phyloP scores from a whole-genome alignment of 1,139 yeast genomes.

The Protomyces macrosporus region DNA sequence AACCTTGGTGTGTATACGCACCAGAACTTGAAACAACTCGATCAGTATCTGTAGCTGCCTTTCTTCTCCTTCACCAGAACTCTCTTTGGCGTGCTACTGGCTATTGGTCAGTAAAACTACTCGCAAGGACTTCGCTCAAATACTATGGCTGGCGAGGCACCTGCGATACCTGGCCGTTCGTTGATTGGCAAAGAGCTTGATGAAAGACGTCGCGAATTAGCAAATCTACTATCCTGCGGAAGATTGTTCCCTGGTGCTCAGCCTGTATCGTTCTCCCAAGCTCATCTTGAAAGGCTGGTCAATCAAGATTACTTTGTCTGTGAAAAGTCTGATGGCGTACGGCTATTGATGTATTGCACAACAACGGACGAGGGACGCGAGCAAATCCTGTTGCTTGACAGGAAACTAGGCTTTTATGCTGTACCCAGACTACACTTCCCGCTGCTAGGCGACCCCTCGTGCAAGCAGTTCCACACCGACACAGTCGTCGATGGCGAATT shows the following conservation, averaged over 20 bases:
- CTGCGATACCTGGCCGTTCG: constrained; percentile 13
- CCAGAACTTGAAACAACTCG: too few species aligned
- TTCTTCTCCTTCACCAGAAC: too few species aligned
- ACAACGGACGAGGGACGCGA: constrained; percentile 46
- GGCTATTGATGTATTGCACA: constrained; percentile 74
- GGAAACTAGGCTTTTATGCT: constrained; percentile 80
- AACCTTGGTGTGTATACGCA: too few species aligned
- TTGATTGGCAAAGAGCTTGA: constrained; percentile 13
- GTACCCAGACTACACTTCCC: constrained; percentile 80
- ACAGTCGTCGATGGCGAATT: constrained; percentile 91
- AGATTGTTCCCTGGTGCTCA: constrained; percentile 60
- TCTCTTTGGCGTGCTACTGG: too few species aligned
- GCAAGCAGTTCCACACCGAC: constrained; percentile 55
- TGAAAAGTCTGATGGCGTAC: constrained; percentile 90
- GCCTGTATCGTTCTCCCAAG: constrained; percentile 82
- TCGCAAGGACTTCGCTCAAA: too few species aligned
- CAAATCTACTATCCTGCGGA: constrained; percentile 8
- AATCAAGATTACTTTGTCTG: constrained; percentile 69
- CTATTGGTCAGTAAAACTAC: too few species aligned
- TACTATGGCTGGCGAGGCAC: constrained; percentile 14
- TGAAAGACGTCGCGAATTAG: not conserved
- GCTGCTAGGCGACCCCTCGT: constrained; percentile 42
- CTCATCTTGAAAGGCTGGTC: constrained; percentile 58
- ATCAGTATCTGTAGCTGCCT: too few species aligned
- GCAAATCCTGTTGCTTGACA: constrained; percentile 62